Conservation (phyloP, 192 early-diverging fungal genomes). For the Gigaspora rosea region DNA sequence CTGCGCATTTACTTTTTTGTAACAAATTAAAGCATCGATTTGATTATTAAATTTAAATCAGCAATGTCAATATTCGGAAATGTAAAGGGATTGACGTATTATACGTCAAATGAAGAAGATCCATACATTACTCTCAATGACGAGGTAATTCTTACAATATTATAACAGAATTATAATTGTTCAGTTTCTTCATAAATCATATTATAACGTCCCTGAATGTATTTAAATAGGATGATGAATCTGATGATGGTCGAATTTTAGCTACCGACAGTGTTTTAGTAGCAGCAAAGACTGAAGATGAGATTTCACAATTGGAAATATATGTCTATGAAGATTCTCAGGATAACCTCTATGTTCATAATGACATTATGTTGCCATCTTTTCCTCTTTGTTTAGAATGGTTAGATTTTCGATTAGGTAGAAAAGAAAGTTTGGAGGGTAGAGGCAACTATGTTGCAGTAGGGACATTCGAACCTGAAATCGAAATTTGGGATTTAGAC, state of each 20-base stretch:
- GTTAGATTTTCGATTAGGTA: constrained; percentile 86
- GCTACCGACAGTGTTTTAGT: constrained; percentile 85
- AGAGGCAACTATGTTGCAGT: constrained; percentile 93
- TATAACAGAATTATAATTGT: neutral
- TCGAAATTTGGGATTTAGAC: constrained; percentile 99
- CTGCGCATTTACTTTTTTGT: neutral
- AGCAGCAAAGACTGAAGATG: constrained; percentile 95
- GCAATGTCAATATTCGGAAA: constrained; percentile 79
- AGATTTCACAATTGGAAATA: constrained; percentile 93
- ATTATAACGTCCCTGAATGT: neutral
- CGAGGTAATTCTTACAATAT: constrained; percentile 43
- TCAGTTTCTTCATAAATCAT: too few species aligned
- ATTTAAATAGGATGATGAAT: constrained; percentile 68
- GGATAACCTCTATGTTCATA: constrained; percentile 94
- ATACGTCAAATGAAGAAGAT: constrained; percentile 78
- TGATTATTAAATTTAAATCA: constrained; percentile 25
- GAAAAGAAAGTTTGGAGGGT: constrained; percentile 53
- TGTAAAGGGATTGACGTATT: constrained; percentile 85
- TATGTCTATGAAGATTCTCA: constrained; percentile 91
- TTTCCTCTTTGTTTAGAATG: constrained; percentile 96
- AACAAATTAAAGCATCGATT: constrained; percentile 11
- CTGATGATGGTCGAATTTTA: constrained; percentile 78
- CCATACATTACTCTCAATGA: constrained; percentile 80
- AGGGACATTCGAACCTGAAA: constrained; percentile 96
- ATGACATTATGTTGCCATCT: constrained; percentile 96